These are phyloP conservation scores for Coprinopsis sp. DNA, from an alignment of 768 basidiomycete species.

Conservation along the genomic window DNA sequence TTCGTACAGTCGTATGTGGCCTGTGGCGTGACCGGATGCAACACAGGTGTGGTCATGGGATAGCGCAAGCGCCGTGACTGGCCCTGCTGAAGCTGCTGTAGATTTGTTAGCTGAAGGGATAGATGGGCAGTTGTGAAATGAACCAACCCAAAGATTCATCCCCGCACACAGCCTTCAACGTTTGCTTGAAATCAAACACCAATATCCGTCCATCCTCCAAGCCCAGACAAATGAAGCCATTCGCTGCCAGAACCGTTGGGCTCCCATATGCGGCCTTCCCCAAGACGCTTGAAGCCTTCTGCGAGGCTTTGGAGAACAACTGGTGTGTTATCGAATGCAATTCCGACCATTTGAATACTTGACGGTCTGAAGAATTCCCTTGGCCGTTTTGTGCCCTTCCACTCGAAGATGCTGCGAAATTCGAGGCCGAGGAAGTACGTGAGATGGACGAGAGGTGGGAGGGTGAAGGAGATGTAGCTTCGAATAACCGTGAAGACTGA, in stretches of 20 bases:
- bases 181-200: constrained; percentile 91
- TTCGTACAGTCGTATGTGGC: constrained; percentile 84
- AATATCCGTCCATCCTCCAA: constrained; percentile 72
- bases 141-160: constrained; percentile 56
- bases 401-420: too few species aligned
- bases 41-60: constrained; percentile 94
- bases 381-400: constrained; percentile 18
- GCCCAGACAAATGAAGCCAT: constrained; percentile 87
- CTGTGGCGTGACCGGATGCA: constrained; percentile 80
- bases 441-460: constrained; percentile 73
- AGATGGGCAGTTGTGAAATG: constrained; percentile 1
- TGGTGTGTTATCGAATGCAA: constrained; percentile 56
- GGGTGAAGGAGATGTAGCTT: constrained; percentile 47
- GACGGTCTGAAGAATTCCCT: constrained; percentile 19
- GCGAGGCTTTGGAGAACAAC: constrained; percentile 47
- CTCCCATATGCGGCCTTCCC: constrained; percentile 54
- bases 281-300: constrained; percentile 59
- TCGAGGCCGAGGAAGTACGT: constrained; percentile 57
- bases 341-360: constrained; percentile 75
- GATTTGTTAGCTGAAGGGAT: constrained; percentile 12
- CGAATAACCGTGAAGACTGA: constrained; percentile 32
- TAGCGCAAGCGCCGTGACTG: constrained; percentile 85
- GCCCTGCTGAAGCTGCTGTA: constrained; percentile 55
- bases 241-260: constrained; percentile 80
- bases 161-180: constrained; percentile 74